Evolutionary conservation across 2,329 filamentous ascomycete genomes (phyloP).

Genomic region (Fusarium pseudonygamai): DNA sequence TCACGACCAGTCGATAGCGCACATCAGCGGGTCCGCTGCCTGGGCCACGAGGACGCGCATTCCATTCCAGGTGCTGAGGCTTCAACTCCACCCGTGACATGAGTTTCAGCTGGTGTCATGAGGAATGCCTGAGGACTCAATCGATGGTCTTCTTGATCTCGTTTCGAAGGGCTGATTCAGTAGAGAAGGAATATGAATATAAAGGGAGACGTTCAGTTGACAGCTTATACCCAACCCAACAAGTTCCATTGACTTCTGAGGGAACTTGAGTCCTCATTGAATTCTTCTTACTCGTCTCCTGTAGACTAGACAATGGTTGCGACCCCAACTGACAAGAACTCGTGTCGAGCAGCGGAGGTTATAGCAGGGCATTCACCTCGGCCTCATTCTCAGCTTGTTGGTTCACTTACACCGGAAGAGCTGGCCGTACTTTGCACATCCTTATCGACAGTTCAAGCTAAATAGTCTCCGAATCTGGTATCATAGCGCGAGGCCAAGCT

Average conservation of each 20-base stretch:
- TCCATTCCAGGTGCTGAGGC: background rate
- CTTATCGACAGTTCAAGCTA: background rate
- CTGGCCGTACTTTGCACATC: background rate
- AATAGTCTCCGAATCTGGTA: conserved; percentile 12
- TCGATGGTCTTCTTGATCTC: too few relatives aligned
- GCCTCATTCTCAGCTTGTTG: background rate
- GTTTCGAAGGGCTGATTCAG: background rate
- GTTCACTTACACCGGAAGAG: background rate
- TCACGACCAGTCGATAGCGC: conserved; percentile 23
- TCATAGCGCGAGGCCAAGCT: conserved; percentile 29
- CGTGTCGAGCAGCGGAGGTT: background rate
- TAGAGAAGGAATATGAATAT: background rate
- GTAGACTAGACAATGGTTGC: fast-evolving
- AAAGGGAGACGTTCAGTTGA: fast-evolving
- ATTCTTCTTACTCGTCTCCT: background rate
- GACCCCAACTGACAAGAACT: background rate
- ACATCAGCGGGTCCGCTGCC: conserved; percentile 30
- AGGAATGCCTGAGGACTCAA: background rate
- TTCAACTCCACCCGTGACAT: conserved; percentile 7
- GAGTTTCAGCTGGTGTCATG: conserved; percentile 7
- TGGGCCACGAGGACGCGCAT: conserved; percentile 29
- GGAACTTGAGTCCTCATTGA: background rate
- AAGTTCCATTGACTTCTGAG: background rate
- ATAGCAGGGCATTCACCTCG: background rate
- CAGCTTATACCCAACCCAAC: background rate